Evolutionary conservation across 495 filamentous ascomycete species (phyloP).

Genomic region (Penicillium canescens): DNA sequence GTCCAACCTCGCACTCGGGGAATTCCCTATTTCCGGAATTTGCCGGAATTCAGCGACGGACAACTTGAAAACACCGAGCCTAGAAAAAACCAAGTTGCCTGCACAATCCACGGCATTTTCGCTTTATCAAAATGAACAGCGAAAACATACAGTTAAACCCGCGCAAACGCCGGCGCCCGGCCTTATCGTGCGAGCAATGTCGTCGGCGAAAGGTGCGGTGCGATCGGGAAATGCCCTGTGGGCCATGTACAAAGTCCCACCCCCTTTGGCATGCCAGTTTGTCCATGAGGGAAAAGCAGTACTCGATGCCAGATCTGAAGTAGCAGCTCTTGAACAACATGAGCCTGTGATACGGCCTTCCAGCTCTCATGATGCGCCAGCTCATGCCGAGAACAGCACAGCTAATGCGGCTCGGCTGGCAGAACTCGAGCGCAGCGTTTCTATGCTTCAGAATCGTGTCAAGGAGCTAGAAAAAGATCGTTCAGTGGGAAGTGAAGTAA

Average conservation of each 20-base stretch:
- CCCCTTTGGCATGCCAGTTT: constrained; percentile 25
- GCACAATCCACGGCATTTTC: neutral
- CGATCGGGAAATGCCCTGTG: constrained; percentile 42
- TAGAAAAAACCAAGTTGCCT: neutral
- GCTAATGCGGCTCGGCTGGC: constrained; percentile 8
- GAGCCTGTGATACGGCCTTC: too few relatives aligned
- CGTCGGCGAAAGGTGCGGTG: constrained; percentile 47
- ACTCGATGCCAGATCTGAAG: constrained; percentile 9
- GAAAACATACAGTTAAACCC: constrained; percentile 1
- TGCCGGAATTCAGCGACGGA: constrained; percentile 9
- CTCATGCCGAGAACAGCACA: neutral
- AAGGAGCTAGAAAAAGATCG: constrained; percentile 10
- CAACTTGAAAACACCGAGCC: neutral
- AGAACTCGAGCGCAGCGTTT: constrained; percentile 15
- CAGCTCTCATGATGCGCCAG: neutral
- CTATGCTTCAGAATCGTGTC: constrained; percentile 17
- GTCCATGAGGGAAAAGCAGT: constrained; percentile 20
- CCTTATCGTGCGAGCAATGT: constrained; percentile 45
- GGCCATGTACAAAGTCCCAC: constrained; percentile 34
- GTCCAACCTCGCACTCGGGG: neutral
- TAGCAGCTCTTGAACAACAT: too few relatives aligned
- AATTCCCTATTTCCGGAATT: constrained; percentile 5
- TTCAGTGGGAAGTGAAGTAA: neutral
- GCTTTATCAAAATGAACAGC: neutral
- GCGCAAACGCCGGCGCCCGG: constrained; percentile 40